Conservation (phyloP, 2,329 filamentous ascomycete genomes). For the Rhynchosporium secalis region DNA sequence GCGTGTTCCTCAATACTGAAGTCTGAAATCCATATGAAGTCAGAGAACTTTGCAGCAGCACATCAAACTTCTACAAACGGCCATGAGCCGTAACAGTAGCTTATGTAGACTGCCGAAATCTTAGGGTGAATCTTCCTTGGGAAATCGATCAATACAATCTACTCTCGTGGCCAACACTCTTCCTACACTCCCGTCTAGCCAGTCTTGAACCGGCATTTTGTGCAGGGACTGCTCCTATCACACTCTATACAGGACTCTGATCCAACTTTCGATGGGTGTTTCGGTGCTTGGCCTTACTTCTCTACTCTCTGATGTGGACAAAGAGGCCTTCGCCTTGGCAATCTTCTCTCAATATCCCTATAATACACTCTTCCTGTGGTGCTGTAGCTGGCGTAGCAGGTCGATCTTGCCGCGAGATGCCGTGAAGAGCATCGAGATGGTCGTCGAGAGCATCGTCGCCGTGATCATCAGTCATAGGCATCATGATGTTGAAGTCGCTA, state of each 20-base stretch:
- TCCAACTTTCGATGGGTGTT: not conserved
- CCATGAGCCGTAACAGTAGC: not conserved
- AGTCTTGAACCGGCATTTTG: too few relatives aligned
- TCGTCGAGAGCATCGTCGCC: conserved; percentile 35
- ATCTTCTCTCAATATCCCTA: conserved; percentile 37
- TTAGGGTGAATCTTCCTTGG: not conserved
- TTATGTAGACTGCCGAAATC: not conserved
- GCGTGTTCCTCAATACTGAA: too few relatives aligned
- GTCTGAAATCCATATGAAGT: not conserved
- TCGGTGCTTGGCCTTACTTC: not conserved
- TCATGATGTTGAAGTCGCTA: conserved; percentile 41
- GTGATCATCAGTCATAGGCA: conserved; percentile 28
- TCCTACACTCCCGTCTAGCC: too few relatives aligned
- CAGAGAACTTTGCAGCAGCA: not conserved
- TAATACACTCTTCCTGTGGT: conserved; percentile 34
- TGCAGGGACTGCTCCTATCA: not conserved
- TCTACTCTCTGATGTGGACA: conserved; percentile 41
- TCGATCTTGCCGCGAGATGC: conserved; percentile 35
- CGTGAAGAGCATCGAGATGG: conserved; percentile 40
- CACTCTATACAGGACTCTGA: not conserved
- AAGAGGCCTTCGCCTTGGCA: conserved; percentile 34
- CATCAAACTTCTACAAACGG: not conserved
- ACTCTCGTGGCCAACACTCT: too few relatives aligned
- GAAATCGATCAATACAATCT: too few relatives aligned
- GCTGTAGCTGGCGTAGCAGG: conserved; percentile 33